These are phyloP conservation scores for Ephemerocybe angulata DNA, from an alignment of 768 basidiomycete species.

Conservation along the genomic window DNA sequence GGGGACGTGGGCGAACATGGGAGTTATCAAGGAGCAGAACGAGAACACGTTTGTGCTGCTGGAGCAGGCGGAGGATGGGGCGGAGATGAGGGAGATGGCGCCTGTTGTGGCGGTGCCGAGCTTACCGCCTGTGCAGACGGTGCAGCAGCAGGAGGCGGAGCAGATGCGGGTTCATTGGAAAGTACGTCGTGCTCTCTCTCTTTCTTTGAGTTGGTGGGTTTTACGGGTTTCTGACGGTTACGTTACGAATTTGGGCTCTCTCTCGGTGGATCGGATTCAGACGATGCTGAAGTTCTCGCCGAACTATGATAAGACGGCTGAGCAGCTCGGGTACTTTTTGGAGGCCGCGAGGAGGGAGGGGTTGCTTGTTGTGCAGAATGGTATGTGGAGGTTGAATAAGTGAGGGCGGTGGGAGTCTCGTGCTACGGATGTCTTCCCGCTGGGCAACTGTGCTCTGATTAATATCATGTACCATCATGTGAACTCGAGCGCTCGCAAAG, in stretches of 20 bases:
- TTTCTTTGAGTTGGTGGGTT: background rate
- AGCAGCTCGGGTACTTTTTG: slow-evolving; percentile 78
- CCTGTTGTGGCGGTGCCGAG: slow-evolving; percentile 33
- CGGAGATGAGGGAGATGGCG: slow-evolving; percentile 15
- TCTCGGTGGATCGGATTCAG: slow-evolving; percentile 80
- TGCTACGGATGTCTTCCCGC: background rate
- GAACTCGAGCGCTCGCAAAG: too few relatives aligned
- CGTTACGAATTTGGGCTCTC: slow-evolving; percentile 79
- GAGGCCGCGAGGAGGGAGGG: slow-evolving; percentile 78
- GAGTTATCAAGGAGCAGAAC: slow-evolving; percentile 68
- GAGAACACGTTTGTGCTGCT: slow-evolving; percentile 62
- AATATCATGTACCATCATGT: background rate
- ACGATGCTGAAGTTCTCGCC: slow-evolving; percentile 82
- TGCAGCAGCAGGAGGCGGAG: slow-evolving; percentile 75
- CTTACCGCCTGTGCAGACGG: slow-evolving; percentile 45
- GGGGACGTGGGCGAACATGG: slow-evolving; percentile 79
- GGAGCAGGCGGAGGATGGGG: slow-evolving; percentile 54
- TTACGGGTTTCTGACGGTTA: slow-evolving; percentile 88
- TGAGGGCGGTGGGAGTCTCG: slow-evolving; percentile 5
- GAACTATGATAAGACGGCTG: slow-evolving; percentile 73
- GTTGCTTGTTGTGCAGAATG: slow-evolving; percentile 64
- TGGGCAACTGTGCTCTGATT: background rate
- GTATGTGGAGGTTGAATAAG: slow-evolving; percentile 57
- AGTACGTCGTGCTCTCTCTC: slow-evolving; percentile 29
- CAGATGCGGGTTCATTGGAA: slow-evolving; percentile 91